Evolutionary conservation across 2,329 filamentous ascomycete species (phyloP), one percentile per base, ranked within the genome.

Genomic region (Geosmithia putterillii): DNA sequence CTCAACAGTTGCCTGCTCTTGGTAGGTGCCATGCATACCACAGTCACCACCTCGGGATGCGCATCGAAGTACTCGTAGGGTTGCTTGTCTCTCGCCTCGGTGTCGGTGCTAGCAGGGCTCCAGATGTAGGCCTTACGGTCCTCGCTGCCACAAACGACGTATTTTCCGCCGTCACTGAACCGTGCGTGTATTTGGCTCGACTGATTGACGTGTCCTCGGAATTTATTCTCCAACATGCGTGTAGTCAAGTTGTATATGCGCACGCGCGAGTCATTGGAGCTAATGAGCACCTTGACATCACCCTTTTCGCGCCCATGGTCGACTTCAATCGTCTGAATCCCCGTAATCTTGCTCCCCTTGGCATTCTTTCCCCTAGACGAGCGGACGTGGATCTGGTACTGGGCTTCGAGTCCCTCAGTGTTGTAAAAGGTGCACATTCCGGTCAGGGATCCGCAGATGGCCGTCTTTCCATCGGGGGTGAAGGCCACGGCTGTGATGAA

Each of bases 321-420:
- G 41, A 78, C 68, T 15, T 66, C 62, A 49, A 82, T 79, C 0
- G 87, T 83, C 54, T 90, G 81, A 43, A 98, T 95, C 7, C 88
- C 89, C 0, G 92, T 96, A 52, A 98, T 95, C 59, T 98, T 98
- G 66, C 88, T 95, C 6, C 90, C 90, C 59, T 94, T 95, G 4
- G 89, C 84, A 55, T 95, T 96, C 57, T 88, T 89, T 3, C 92
- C 90, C 46, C 89, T 76, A 0, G 87, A 87, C 1, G 89, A 95
- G 38, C 89, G 81, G n/a, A 95, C 89, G 51, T 95, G 88, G 23
- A 96, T 81, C 57, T 95, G 88, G 1, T 83, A 83, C 50, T 86
- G 76, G 43, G 82, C 77, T 54, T 86, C 92, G 42, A 98, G 65
- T 0, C 87, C 87, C 53, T 96, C 88, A 0, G 92, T 98, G 45